Conservation (phyloP, 202 grass and related monocot species). For the Bolboschoenoplectus hybrid region DNA sequence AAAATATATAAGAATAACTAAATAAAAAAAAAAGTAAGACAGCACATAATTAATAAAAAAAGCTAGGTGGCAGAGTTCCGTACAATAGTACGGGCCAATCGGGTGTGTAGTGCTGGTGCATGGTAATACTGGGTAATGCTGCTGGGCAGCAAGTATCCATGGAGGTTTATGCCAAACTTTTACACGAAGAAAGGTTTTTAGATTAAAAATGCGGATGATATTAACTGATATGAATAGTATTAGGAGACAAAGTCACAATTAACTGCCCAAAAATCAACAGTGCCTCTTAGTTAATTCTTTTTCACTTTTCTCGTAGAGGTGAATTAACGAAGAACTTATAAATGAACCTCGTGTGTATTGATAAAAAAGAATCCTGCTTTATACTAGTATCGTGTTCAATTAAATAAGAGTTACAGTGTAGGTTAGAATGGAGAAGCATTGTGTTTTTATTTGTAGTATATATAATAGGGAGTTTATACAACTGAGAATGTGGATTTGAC, state of each 20-base stretch:
- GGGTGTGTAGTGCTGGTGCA: neutral
- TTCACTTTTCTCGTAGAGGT: neutral
- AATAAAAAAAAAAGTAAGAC: neutral
- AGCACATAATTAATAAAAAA: neutral
- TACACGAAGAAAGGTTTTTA: neutral
- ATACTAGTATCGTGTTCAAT: neutral
- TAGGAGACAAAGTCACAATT: neutral
- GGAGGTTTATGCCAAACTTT: neutral
- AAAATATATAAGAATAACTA: neutral
- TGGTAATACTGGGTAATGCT: neutral
- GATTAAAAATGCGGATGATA: neutral
- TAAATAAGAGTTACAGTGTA: neutral
- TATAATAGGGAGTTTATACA: neutral
- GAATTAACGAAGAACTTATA: neutral
- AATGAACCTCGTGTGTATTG: neutral
- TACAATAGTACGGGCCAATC: neutral
- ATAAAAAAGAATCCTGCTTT: neutral
- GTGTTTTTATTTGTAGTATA: neutral
- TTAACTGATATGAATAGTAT: neutral
- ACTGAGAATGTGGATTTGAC: too few relatives aligned
- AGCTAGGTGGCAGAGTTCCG: neutral
- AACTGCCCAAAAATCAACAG: neutral
- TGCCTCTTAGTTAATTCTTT: neutral
- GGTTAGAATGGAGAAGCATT: neutral
- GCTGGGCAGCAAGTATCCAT: neutral